phyloP scores from a whole-genome alignment of 257 asterid species.

The Solanum etuberosum region DNA sequence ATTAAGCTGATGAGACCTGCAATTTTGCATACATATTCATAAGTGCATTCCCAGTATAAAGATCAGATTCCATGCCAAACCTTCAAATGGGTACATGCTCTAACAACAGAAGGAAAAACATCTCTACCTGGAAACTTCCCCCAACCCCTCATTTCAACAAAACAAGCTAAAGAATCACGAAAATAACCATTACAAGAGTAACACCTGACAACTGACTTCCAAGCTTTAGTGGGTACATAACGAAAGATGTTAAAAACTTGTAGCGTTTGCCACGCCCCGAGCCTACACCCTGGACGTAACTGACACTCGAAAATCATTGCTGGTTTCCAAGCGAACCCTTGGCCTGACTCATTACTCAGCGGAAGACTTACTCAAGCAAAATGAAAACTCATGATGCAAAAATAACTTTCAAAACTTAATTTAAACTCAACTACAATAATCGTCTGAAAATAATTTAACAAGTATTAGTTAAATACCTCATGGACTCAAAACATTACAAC shows the following conservation, averaged over 20 bases:
- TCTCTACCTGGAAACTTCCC: conserved; percentile 61
- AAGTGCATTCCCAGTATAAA: conserved; percentile 80
- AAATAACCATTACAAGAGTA: conserved; percentile 48
- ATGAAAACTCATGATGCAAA: too few species aligned
- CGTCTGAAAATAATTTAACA: too few species aligned
- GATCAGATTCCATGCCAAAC: conserved; percentile 55
- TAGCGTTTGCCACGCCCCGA: too few species aligned
- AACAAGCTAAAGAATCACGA: conserved; percentile 36
- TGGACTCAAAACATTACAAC: too few species aligned
- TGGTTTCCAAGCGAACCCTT: too few species aligned
- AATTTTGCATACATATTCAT: conserved; percentile 83
- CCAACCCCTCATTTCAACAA: conserved; percentile 52
- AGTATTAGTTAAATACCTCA: too few species aligned
- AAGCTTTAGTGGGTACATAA: conserved; percentile 51
- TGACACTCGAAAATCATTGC: too few species aligned
- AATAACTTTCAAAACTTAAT: too few species aligned
- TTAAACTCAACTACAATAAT: too few species aligned
- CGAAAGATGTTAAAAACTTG: conserved; percentile 32
- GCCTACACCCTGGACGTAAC: too few species aligned
- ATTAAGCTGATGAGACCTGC: conserved; percentile 28
- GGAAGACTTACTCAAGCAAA: too few species aligned
- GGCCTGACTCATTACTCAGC: too few species aligned
- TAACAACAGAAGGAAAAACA: conserved; percentile 73
- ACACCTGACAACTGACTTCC: conserved; percentile 73
- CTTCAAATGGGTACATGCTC: conserved; percentile 54